Evolutionary conservation across 768 basidiomycete genomes (phyloP), one percentile per base, ranked within the genome.

Genomic region (Hydnomerulius pinastri): DNA sequence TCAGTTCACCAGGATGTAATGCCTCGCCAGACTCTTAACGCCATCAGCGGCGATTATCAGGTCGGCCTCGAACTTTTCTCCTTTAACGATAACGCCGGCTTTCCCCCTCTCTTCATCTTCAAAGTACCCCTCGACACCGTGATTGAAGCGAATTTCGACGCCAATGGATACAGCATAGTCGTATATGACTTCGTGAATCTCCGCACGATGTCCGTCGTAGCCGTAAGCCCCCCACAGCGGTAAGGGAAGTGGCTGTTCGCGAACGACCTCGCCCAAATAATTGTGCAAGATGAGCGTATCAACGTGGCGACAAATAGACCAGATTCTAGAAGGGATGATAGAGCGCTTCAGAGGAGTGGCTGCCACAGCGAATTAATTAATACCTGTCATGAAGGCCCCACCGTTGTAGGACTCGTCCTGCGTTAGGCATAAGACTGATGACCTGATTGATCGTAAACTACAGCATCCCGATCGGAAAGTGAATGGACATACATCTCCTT

Each of bases 201-300:
- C 61, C 38, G 50, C 62, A 36, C 60, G 66, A 53, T 64, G 59
- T n/a, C 60, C 65, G 48, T 64, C 58, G 52, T 65, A 62, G 25
- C 51, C 47, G 54, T 56, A 55, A 43, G 57, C 54, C 36, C 51
- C 58, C 41, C 43, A 59, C 27, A 37, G 45, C 28, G 42, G 50
- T 25, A 30, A 46, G 40, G 51, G 44, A 54, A 55, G 46, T 30
- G 40, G 51, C 46, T 61, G 62, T 39, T 52, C 54, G 12, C 46
- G 41, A 40, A 64, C 43, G 35, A 55, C 44, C 18, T 60, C 53
- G 29, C 65, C 57, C 39, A 56, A 38, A 51, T 48, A 59, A 54
- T 63, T 61, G 50, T 59, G 48, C 36, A 55, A 43, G 33, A 47
- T 43, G 40, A 62, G 43, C 18, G 36, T 42, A 30, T 48, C 33